phyloP scores from a whole-genome alignment of 116 monocot genomes.

The Iris pallida region DNA sequence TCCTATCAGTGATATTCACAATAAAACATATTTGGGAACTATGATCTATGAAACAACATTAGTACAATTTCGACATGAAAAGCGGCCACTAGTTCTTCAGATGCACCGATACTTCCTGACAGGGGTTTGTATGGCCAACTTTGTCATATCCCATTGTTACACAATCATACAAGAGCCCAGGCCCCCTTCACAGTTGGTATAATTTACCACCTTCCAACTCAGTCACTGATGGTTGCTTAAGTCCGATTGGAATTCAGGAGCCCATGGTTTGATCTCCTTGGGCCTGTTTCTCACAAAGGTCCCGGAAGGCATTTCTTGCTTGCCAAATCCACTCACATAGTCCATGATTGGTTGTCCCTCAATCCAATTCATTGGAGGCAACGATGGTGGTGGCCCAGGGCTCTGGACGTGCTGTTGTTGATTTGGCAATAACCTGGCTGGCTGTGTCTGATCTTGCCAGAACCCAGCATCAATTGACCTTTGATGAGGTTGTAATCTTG shows the following conservation, averaged over 20 bases:
- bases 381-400: conserved; percentile 34
- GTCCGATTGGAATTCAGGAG: not conserved
- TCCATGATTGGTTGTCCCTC: conserved; percentile 4
- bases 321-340: conserved; percentile 4
- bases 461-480: not conserved
- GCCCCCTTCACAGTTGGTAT: too few relatives aligned
- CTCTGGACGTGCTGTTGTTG: conserved; percentile 27
- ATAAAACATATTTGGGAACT: too few relatives aligned
- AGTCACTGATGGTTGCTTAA: conserved; percentile 12
- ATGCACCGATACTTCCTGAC: too few relatives aligned
- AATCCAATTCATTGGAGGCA: conserved; percentile 67
- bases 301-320: not conserved
- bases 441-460: not conserved
- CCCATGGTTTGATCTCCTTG: too few relatives aligned
- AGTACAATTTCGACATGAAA: too few relatives aligned
- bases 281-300: too few relatives aligned
- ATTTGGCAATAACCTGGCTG: conserved; percentile 22
- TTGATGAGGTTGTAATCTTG: conserved; percentile 5
- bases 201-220: not conserved
- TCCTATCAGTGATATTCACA: too few relatives aligned
- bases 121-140: too few relatives aligned
- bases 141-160: too few relatives aligned
- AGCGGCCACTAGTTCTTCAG: too few relatives aligned
- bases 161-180: too few relatives aligned
- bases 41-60: too few relatives aligned